Evolutionary conservation across 306 rosid species (phyloP).

Genomic region (Pterocarpus macrocarpus): DNA sequence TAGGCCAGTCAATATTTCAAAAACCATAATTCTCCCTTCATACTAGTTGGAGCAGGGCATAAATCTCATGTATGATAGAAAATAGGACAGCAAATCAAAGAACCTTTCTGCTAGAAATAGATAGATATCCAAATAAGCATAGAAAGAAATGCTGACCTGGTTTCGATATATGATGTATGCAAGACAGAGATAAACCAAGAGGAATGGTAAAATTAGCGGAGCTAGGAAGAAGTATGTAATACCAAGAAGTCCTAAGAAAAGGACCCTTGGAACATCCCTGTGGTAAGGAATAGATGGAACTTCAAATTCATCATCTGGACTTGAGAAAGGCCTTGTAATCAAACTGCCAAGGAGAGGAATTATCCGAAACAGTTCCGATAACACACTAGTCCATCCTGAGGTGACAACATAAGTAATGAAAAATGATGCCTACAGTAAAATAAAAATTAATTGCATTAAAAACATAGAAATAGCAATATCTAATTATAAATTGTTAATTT

Average conservation of each 20-base stretch:
- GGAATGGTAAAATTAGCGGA: conserved; percentile 93
- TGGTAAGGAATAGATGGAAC: conserved; percentile 77
- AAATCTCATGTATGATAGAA: conserved; percentile 19
- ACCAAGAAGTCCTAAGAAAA: conserved; percentile 95
- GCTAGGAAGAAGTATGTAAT: conserved; percentile 90
- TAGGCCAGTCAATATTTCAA: neutral
- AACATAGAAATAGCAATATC: conserved; percentile 38
- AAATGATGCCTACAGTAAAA: conserved; percentile 81
- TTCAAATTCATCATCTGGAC: conserved; percentile 64
- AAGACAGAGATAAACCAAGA: conserved; percentile 77
- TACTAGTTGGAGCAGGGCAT: conserved; percentile 6
- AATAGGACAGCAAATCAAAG: conserved; percentile 24
- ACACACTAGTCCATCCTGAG: conserved; percentile 90
- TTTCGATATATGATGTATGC: conserved; percentile 82
- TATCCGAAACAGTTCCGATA: conserved; percentile 83
- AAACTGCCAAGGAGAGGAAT: conserved; percentile 68
- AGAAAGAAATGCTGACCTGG: conserved; percentile 69
- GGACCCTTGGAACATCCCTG: conserved; percentile 81
- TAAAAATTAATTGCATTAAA: conserved; percentile 47
- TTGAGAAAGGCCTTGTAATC: conserved; percentile 66
- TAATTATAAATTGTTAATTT: conserved; percentile 7
- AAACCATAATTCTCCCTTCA: conserved; percentile 1
- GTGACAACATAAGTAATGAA: conserved; percentile 96
- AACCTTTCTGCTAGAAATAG: conserved; percentile 30
- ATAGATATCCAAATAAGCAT: conserved; percentile 1